phyloP scores from a whole-genome alignment of 352 stramenopile genomes.

The Elongisporangium undulatum region DNA sequence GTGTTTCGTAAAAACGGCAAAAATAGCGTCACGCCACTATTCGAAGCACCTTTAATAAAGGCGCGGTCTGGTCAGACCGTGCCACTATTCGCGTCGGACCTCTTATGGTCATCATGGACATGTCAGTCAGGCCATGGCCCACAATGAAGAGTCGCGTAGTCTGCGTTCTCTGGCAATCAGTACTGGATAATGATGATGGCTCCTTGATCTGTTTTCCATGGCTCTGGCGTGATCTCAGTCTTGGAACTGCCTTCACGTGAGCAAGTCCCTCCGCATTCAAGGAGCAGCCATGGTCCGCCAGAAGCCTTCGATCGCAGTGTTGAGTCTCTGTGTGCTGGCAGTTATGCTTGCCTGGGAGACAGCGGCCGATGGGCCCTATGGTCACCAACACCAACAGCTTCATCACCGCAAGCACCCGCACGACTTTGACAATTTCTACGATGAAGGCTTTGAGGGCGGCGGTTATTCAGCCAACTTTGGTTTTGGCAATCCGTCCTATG shows the following conservation, averaged over 20 bases:
- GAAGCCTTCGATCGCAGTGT: not conserved
- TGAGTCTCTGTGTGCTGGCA: not conserved
- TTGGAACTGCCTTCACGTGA: not conserved
- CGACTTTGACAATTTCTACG: not conserved
- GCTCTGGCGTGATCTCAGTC: not conserved
- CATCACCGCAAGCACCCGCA: not conserved
- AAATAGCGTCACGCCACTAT: not conserved
- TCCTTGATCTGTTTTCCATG: not conserved
- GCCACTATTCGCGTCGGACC: too few relatives aligned
- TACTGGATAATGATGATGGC: not conserved
- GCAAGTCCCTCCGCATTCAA: not conserved
- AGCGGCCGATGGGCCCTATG: not conserved
- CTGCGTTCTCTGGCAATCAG: not conserved
- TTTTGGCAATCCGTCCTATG: not conserved
- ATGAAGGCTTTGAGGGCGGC: not conserved
- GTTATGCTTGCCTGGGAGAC: not conserved
- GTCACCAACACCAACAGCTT: not conserved
- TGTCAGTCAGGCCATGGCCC: too few relatives aligned
- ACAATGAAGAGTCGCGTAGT: not conserved
- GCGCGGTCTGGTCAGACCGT: too few relatives aligned
- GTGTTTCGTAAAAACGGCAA: not conserved
- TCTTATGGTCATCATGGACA: too few relatives aligned
- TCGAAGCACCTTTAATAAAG: not conserved
- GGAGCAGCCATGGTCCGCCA: not conserved
- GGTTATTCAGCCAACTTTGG: not conserved